These are phyloP conservation scores for Fomitopsis pinicola DNA, from an alignment of 1,284 basidiomycete genomes.

Conservation along the genomic window DNA sequence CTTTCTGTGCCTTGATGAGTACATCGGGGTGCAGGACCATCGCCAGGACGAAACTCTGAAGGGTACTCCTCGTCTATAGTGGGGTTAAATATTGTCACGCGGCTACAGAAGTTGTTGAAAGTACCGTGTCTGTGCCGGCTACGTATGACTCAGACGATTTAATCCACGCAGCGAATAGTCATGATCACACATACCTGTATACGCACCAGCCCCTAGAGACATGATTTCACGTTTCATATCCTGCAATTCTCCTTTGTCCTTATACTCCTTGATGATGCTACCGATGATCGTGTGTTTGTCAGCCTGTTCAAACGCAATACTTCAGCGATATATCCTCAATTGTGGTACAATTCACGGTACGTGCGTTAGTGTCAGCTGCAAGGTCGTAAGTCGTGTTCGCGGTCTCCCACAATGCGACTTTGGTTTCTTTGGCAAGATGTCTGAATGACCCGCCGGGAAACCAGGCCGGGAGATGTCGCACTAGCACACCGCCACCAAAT, in stretches of 20 bases:
- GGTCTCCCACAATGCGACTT: neutral
- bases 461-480: conserved; percentile 18
- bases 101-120: neutral
- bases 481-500: neutral
- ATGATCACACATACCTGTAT: conserved; percentile 29
- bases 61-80: neutral
- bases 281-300: neutral
- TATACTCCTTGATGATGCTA: neutral
- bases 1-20: conserved; percentile 40
- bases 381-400: conserved; percentile 34
- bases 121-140: conserved; percentile 29
- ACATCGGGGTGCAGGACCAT: conserved; percentile 48
- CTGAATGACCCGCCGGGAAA: conserved; percentile 17
- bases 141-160: too few relatives aligned
- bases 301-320: neutral
- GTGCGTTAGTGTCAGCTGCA: conserved; percentile 40
- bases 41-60: conserved; percentile 36
- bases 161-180: too few relatives aligned
- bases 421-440: neutral
- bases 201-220: conserved; percentile 47
- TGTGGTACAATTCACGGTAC: conserved; percentile 24
- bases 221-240: conserved; percentile 45
- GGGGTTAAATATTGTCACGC: conserved; percentile 3
- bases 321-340: neutral
- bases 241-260: neutral